These are phyloP conservation scores for Balamuthia mandrillaris DNA, from an alignment of 208 protist species.

Conservation along the genomic window DNA sequence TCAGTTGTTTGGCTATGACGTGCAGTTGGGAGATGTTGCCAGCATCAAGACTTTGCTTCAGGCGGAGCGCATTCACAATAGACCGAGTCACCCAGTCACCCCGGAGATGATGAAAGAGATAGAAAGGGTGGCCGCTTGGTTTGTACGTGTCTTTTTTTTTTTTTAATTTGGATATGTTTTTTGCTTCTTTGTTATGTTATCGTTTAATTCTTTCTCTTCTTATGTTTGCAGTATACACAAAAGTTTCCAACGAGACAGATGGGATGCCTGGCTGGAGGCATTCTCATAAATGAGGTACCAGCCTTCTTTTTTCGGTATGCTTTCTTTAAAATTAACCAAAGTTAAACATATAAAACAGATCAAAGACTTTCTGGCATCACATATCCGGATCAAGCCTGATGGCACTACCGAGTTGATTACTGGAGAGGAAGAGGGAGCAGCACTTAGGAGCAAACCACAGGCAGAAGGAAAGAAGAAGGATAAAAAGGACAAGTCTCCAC, in stretches of 20 bases:
- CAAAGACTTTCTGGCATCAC: no score
- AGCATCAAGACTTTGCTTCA: not conserved
- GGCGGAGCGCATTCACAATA: conserved; percentile 13
- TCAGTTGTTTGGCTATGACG: not conserved
- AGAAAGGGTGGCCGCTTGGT: not conserved
- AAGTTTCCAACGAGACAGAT: conserved; percentile 28
- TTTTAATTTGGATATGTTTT: not conserved
- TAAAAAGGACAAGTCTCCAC: not conserved
- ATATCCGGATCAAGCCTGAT: no score
- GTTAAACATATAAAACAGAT: no score
- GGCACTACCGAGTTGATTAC: no score
- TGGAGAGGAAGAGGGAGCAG: no score
- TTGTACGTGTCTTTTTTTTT: not conserved
- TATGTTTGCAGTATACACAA: not conserved
- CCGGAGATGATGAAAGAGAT: not conserved
- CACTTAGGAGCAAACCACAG: no score
- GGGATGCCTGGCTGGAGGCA: conserved; percentile 6
- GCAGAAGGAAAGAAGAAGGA: not conserved
- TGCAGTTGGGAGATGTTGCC: not conserved
- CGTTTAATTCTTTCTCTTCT: not conserved
- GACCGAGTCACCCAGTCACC: not conserved
- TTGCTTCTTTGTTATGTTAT: not conserved
- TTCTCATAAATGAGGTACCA: not conserved
- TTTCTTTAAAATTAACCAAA: no score
- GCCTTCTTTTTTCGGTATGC: no score